Evolutionary conservation across 192 early-diverging fungal genomes (phyloP), one percentile per base, ranked within the genome.

Genomic region (Gaertneriomyces sp.): DNA sequence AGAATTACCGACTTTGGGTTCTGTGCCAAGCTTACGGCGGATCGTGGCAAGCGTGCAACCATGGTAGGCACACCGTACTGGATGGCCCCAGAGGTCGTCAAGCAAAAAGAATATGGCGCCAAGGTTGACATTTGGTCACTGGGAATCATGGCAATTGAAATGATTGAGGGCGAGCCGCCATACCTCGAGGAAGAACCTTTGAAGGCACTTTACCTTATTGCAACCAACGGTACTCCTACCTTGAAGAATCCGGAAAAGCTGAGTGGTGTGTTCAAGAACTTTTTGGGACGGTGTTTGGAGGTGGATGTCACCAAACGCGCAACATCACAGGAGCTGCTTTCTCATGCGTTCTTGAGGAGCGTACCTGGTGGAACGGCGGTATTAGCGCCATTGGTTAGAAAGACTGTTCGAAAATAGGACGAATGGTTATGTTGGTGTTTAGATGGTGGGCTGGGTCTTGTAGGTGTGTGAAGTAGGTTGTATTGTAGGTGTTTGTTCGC

Each of bases 21-120:
- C 67, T 91, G 90, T 73, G 91, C 91, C n/a, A 82, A 88, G 64
- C 73, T 92, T 16, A 85, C 81, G 59, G 86, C 84, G 38, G 77
- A 81, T 16, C 71, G 78, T 16, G 71, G 66, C 38, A 90, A 94
- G 72, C 76, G 92, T 47, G 83, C 85, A 1, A 92, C 91, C 10
- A 86, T 94, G 86, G 89, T 79, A 41, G 80, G 80, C 25, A 96
- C 94, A 38, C 91, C 93, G 7, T 97, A 92, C 81, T 96, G 95
- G 94, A 98, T 98, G 95, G 92, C 95, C 12, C 95, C 95, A 20
- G 95, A 98, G 75, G 94, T 98, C 3, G 92, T 98, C 19, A 91
- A 81, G 58, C 87, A 89, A 45, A 90, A 93, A 73, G 90, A 92
- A 68, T 98, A 98, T 69, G 90, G 89, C 7, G 77, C 88, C 54